Conservation (phyloP, 2,329 filamentous ascomycete genomes). For the Chaetothyriales sp. region DNA sequence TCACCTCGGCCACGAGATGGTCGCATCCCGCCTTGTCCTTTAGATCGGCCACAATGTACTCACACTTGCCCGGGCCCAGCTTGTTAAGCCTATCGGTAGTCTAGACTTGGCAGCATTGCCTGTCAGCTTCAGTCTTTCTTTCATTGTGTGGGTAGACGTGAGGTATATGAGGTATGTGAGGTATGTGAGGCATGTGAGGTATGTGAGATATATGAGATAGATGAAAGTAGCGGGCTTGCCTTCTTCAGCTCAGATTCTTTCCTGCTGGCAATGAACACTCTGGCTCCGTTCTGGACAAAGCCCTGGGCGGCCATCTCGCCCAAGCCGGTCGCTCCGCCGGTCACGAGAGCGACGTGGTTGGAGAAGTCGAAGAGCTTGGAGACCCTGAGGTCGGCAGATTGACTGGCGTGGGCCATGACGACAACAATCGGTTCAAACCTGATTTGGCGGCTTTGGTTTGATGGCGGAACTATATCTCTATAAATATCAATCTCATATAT, state of each 20-base stretch:
- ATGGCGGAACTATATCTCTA: no score
- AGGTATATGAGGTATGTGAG: no score
- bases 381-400: constrained; percentile 16
- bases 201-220: no score
- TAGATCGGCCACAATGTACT: constrained; percentile 38
- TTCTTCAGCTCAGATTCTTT: constrained; percentile 37
- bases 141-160: not conserved
- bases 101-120: constrained; percentile 5
- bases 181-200: no score
- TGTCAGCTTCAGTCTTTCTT: not conserved
- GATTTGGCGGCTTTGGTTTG: no score
- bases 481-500: no score
- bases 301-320: constrained; percentile 42
- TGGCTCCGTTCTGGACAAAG: constrained; percentile 39
- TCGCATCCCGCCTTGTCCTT: constrained; percentile 40
- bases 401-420: not conserved
- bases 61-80: constrained; percentile 38
- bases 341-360: constrained; percentile 21
- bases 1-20: constrained; percentile 35
- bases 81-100: constrained; percentile 36
- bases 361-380: constrained; percentile 20
- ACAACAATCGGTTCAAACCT: no score
- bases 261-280: constrained; percentile 40
- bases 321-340: constrained; percentile 21
- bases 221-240: not conserved